Base-by-base conservation (phyloP, 441 rosid genomes). In the Iberis amara region DNA sequence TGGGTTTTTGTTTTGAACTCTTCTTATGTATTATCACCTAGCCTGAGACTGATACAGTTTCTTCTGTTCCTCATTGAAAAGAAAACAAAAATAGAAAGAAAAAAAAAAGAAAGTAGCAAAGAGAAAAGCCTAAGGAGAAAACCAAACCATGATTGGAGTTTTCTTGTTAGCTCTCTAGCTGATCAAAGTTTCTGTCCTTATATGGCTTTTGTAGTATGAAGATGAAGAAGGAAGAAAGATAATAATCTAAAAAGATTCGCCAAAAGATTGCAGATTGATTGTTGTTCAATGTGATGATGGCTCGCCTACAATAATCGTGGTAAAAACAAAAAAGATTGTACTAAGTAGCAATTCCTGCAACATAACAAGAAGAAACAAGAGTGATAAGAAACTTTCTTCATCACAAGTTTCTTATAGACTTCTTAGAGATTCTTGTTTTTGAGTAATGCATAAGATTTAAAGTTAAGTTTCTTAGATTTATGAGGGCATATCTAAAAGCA, bases 331-430 rank as follows among this genome's bases (percentile, higher is more conserved):
- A 75, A 62, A 39, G 46, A 66, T 45, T 73, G 63, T 65, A 72
- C 83, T 79, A 85, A 32, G 86, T 68, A 76, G 81, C 75, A 71
- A 81, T 82, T 68, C 86, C 94, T 82, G 86, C 39, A 66, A 28
- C 64, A 68, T 62, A 57, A 31, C 33, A 41, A 38, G 67, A 26
- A 26, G 6, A 62, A 2, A 44, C 9, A 43, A 5, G 38, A 33
- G 44, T 31, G 8, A 54, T 11, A 39, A 38, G 49, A 49, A 21
- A 31, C 57, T 37, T 56, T 49, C 62, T 18, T 56, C 35, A 49
- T 42, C 58, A 57, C 52, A 42, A 28, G 41, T 36, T 63, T 63
- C 57, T 55, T n/a, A n/a, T 9, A 55, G 33, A 37, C 48, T 44
- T 43, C 38, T 26, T 6, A 44, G 6, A 30, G 59, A 52, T 33